Evolutionary conservation across 2,329 filamentous ascomycete genomes (phyloP).

Genomic region (Microsporum ferrugineum): DNA sequence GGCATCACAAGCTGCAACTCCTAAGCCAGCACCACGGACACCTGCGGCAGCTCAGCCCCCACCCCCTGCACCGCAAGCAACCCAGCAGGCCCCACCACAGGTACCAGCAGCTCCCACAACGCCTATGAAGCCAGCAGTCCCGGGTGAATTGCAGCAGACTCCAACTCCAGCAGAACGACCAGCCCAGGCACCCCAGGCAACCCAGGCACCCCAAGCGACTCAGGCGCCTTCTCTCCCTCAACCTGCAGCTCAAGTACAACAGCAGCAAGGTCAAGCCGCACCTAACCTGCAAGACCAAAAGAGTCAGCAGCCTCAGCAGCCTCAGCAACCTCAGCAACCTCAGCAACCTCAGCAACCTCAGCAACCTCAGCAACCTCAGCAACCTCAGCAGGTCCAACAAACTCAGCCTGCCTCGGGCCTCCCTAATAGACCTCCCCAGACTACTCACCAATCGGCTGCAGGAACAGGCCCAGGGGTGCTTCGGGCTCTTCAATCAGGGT

Average conservation of each 20-base stretch:
- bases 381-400: slow-evolving; percentile 16
- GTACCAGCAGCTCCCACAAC: slow-evolving; percentile 10
- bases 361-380: slow-evolving; percentile 7
- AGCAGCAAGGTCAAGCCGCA: not conserved
- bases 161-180: slow-evolving; percentile 10
- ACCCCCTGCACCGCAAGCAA: slow-evolving; percentile 8
- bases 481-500: slow-evolving; percentile 33
- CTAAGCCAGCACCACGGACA: slow-evolving; percentile 9
- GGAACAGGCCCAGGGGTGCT: slow-evolving; percentile 33
- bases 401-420: slow-evolving; percentile 20
- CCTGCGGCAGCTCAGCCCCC: slow-evolving; percentile 8
- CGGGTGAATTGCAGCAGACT: slow-evolving; percentile 4
- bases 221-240: not conserved
- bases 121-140: slow-evolving; percentile 4
- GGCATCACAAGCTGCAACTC: slow-evolving; percentile 10
- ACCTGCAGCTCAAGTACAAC: slow-evolving; percentile 8
- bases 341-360: slow-evolving; percentile 13
- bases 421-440: slow-evolving; percentile 17
- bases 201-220: not conserved
- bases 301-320: not conserved
- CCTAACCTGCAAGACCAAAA: not conserved
- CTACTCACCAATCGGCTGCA: slow-evolving; percentile 15
- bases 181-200: slow-evolving; percentile 5
- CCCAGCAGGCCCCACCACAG: slow-evolving; percentile 11
- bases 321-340: slow-evolving; percentile 13